A percentile compares a stretch with the other conserved stretches of the same genome.
Conservation (phyloP, 352 stramenopile species). For the Blastocystis sp. region DNA sequence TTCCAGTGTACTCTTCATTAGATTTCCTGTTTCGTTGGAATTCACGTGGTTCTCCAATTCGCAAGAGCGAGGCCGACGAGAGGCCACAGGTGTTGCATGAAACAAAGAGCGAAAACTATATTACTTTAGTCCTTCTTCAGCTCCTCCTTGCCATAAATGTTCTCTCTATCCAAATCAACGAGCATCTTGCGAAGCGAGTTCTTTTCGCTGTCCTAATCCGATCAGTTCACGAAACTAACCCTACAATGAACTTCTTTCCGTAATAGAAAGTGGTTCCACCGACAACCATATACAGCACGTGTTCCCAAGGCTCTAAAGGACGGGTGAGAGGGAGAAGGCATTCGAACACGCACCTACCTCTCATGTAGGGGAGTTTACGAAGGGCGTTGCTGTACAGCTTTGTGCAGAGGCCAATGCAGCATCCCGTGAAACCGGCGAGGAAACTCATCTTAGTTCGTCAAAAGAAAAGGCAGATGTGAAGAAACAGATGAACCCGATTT, state of each 20-base stretch:
- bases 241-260: conserved; percentile 67
- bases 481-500: conserved; percentile 38
- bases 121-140: background rate
- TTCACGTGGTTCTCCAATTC: background rate
- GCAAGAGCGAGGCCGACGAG: background rate
- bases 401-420: conserved; percentile 46
- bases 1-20: too few relatives aligned
- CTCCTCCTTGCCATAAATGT: conserved; percentile 59
- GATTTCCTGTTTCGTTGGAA: too few relatives aligned
- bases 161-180: conserved; percentile 70
- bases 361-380: conserved; percentile 68
- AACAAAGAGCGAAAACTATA: background rate
- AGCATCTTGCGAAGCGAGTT: conserved; percentile 59
- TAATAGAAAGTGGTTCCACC: conserved; percentile 61
- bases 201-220: conserved; percentile 31
- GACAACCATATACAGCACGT: conserved; percentile 68
- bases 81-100: background rate
- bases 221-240: background rate
- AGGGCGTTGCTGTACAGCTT: conserved; percentile 71
- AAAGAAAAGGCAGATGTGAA: background rate
- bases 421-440: conserved; percentile 67
- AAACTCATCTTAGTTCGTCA: conserved; percentile 40
- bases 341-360: conserved; percentile 19
- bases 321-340: background rate
- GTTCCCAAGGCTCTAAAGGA: conserved; percentile 70